Percentiles rank a stretch among this genome's conserved stretches.
Conservation (phyloP, 2,329 filamentous ascomycete species). For the Pseudogymnoascus sp. region DNA sequence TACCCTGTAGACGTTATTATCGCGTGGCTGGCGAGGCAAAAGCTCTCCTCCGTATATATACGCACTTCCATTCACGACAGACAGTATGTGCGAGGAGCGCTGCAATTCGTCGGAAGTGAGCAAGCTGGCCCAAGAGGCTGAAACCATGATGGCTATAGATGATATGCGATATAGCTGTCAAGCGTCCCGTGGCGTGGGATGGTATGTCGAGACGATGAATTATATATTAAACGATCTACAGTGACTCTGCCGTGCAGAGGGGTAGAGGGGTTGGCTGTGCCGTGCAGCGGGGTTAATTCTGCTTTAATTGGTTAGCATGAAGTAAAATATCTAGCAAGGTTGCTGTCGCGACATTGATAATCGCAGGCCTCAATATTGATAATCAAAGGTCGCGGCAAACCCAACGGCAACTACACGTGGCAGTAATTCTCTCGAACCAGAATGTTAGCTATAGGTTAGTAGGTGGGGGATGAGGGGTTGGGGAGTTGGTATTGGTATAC, state of each 20-base stretch:
- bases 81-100: conserved; percentile 43
- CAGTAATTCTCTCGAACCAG: not conserved
- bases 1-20: conserved; percentile 39
- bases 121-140: conserved; percentile 23
- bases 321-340: not conserved
- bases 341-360: not conserved
- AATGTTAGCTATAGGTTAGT: not conserved
- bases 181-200: not conserved
- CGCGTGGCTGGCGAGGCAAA: conserved; percentile 41
- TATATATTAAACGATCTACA: not conserved
- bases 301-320: not conserved
- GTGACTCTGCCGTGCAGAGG: too few relatives aligned
- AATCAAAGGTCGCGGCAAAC: not conserved
- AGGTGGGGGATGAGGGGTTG: not conserved
- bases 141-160: not conserved
- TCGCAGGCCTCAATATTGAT: not conserved
- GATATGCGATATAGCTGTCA: not conserved
- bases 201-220: not conserved
- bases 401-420: not conserved
- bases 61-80: conserved; percentile 31
- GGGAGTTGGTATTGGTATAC: not conserved
- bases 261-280: not conserved
- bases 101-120: conserved; percentile 29
- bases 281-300: not conserved
- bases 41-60: conserved; percentile 47